Percentiles rank a stretch among this genome's conserved stretches.
Conservation (phyloP, 2,329 filamentous ascomycete genomes). For the Drechslera avenae region DNA sequence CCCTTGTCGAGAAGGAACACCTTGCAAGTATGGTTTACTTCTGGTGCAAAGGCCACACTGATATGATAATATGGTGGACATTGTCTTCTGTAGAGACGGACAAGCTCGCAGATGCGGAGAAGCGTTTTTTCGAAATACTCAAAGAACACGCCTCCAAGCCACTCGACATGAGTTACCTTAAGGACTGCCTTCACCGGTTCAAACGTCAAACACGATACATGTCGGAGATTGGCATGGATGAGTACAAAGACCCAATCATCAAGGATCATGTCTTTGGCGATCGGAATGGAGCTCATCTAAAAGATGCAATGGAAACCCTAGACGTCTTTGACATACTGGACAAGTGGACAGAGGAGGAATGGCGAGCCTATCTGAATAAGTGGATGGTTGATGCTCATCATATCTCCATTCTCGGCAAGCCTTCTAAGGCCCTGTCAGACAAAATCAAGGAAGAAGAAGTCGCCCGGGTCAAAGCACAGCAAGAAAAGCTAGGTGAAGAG, state of each 20-base stretch:
- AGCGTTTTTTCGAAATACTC: constrained; percentile 82
- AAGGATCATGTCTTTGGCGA: constrained; percentile 90
- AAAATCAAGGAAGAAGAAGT: constrained; percentile 84
- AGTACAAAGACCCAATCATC: constrained; percentile 85
- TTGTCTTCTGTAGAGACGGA: constrained; percentile 86
- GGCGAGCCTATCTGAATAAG: constrained; percentile 79
- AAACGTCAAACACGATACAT: constrained; percentile 81
- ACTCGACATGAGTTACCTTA: constrained; percentile 87
- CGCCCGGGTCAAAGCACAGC: constrained; percentile 76
- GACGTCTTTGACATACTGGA: constrained; percentile 69
- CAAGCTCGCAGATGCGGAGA: constrained; percentile 81
- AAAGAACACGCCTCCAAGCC: constrained; percentile 79
- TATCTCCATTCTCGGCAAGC: constrained; percentile 85
- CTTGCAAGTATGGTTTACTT: constrained; percentile 85
- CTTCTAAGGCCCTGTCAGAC: constrained; percentile 77
- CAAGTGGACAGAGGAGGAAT: constrained; percentile 80
- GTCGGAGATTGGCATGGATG: constrained; percentile 78
- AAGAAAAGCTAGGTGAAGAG: constrained; percentile 77
- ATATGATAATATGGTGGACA: constrained; percentile 83
- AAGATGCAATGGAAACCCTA: constrained; percentile 49
- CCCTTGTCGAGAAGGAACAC: constrained; percentile 90
- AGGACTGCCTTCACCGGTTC: constrained; percentile 83
- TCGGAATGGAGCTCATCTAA: constrained; percentile 69
- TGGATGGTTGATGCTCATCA: constrained; percentile 88
- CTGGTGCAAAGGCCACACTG: constrained; percentile 78